These are phyloP conservation scores for Lanmaoa rubissima DNA, from an alignment of 768 basidiomycete species.

Conservation along the genomic window DNA sequence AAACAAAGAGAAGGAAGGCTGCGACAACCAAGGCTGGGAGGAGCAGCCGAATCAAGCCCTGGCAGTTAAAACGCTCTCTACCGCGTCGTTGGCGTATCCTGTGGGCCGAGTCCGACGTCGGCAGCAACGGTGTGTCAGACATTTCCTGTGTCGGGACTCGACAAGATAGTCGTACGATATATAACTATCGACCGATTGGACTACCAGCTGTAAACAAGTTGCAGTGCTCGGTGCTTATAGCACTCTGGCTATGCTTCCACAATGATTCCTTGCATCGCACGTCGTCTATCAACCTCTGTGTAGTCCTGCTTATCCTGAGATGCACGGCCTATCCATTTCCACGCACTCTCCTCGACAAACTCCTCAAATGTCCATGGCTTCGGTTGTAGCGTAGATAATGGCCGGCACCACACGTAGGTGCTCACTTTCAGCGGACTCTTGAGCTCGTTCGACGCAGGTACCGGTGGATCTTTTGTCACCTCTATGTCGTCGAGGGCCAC, in stretches of 20 bases:
- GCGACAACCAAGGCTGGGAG: conserved; percentile 38
- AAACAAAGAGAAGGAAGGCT: conserved; percentile 44
- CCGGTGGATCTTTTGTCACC: conserved; percentile 33
- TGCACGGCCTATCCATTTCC: conserved; percentile 67
- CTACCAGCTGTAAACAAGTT: neutral
- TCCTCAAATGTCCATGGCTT: conserved; percentile 80
- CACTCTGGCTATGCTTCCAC: neutral
- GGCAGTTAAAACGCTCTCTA: neutral
- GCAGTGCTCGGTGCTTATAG: neutral
- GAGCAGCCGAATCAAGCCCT: neutral
- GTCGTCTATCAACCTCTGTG: conserved; percentile 51
- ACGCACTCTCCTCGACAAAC: conserved; percentile 72
- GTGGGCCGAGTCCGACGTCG: neutral
- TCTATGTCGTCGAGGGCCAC: conserved; percentile 29
- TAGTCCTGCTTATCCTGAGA: conserved; percentile 40
- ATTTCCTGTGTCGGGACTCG: neutral
- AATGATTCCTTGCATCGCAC: conserved; percentile 39
- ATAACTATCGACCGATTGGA: neutral
- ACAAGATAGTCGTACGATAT: too few relatives aligned
- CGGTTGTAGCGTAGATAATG: conserved; percentile 44
- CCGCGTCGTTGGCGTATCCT: neutral
- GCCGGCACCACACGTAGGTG: conserved; percentile 68
- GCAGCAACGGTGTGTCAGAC: conserved; percentile 17
- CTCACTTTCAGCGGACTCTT: conserved; percentile 45
- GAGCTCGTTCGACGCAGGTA: conserved; percentile 39